Percentiles rank a stretch among this genome's conserved stretches.
Conservation (phyloP, 805 yeast species). For the Brettanomyces nanus region DNA sequence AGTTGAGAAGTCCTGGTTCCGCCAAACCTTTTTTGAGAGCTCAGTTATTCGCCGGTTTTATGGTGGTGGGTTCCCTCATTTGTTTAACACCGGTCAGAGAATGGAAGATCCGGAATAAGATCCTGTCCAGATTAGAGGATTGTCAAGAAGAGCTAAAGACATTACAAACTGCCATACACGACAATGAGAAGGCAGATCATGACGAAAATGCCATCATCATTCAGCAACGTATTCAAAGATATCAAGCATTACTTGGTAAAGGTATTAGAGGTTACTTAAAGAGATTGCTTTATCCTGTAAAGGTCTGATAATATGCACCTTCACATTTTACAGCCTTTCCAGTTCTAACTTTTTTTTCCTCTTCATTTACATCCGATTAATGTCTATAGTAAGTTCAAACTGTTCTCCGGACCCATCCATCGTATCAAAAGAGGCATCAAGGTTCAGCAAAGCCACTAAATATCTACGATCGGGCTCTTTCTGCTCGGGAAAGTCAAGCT, state of each 20-base stretch:
- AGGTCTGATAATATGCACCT: slow-evolving; percentile 11
- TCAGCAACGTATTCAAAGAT: slow-evolving; percentile 8
- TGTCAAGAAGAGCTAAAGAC: slow-evolving; percentile 5
- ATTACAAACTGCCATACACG: neutral
- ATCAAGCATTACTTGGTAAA: slow-evolving; percentile 8
- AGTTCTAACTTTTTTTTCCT: no score
- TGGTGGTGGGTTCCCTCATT: slow-evolving; percentile 34
- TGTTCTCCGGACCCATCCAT: slow-evolving; percentile 22
- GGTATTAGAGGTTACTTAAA: slow-evolving; percentile 11
- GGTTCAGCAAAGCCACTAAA: slow-evolving; percentile 15
- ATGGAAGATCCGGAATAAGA: slow-evolving; percentile 34
- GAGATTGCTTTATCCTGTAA: slow-evolving; percentile 18
- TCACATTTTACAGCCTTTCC: no score
- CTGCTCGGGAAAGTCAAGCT: slow-evolving; percentile 4
- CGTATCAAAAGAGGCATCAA: slow-evolving; percentile 21
- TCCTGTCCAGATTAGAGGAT: slow-evolving; percentile 15
- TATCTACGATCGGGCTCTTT: slow-evolving; percentile 13
- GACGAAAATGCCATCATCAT: slow-evolving; percentile 1
- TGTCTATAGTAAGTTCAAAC: slow-evolving; percentile 38
- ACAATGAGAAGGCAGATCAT: neutral
- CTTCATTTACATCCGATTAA: no score
- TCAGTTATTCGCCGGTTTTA: slow-evolving; percentile 53
- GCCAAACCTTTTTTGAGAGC: slow-evolving; percentile 45
- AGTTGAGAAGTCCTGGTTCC: slow-evolving; percentile 13
- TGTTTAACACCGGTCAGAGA: slow-evolving; percentile 41